Base-by-base conservation (phyloP, 441 rosid species). In the Erodium texanum region DNA sequence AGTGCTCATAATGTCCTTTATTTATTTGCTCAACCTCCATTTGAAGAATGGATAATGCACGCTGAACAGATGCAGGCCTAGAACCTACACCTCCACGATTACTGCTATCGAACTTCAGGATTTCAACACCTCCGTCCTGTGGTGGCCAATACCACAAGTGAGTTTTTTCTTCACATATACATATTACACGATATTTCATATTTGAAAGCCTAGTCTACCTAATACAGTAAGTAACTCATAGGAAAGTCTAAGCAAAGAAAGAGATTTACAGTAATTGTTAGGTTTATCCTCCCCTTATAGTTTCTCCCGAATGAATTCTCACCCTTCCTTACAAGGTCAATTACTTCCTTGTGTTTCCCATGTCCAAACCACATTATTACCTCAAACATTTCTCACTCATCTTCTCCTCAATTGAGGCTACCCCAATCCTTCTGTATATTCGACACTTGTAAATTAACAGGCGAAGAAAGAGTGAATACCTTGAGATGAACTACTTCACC, bases 1-100 rank as follows among this genome's bases (percentile, higher is more conserved):
- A 94, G 69, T 89, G 96, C 68, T 94, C 92, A 65, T 88, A 94
- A 7, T 73, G 79, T 65, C 97, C 97, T 78, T 89, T 94, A 78
- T 85, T 89, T 77, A 94, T 94, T 78, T 94, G 99, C 78, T 94
- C 97, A 70, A 94, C 97, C 77, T 94, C 98, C 99, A 94, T 86
- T 71, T 94, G 91, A 67, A 94, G 85, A 81, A 89, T 82, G 63
- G 99, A 94, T 65, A 94, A 84, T 11, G 99, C 99, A 71, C 96
- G 89, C 66, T 87, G 91, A 63, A 92, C 98, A 9, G 99, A 87
- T 69, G 92, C 86, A 43, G 97, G 91, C 74, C 87, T 84, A n/a
- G 88, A 76, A 70, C 73, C 79, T 64, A 76, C 27, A 58, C 79
- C 82, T 56, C 85, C 82, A 69, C 59, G 59, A 73, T 81, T 86